Percentiles rank a stretch among this genome's conserved stretches.
Evolutionary conservation across 176 grass and related monocot species (phyloP).

Genomic region (Musa troglodytarum): DNA sequence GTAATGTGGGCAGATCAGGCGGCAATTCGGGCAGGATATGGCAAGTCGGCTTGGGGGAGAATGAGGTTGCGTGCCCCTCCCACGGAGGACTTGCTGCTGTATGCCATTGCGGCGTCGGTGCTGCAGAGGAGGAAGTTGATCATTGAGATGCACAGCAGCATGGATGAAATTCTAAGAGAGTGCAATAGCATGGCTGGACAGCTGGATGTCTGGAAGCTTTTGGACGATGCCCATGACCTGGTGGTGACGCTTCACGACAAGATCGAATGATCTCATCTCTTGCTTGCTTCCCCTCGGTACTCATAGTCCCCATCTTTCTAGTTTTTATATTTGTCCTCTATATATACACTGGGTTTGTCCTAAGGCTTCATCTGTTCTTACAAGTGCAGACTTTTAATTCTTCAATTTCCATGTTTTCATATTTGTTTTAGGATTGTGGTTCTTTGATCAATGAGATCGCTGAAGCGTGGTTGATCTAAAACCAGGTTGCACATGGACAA

Average conservation of each 20-base stretch:
- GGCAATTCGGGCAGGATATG: constrained; percentile 62
- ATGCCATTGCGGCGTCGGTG: constrained; percentile 87
- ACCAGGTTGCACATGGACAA: not conserved
- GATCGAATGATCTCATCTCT: constrained; percentile 21
- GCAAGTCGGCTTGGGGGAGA: constrained; percentile 65
- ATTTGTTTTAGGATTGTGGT: not conserved
- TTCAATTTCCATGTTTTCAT: not conserved
- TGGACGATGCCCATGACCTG: constrained; percentile 85
- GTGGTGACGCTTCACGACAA: constrained; percentile 88
- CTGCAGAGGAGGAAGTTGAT: constrained; percentile 87
- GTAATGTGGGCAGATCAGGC: constrained; percentile 98
- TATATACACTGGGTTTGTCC: not conserved
- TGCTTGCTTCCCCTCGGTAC: not conserved
- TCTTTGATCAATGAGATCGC: not conserved
- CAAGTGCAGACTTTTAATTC: not conserved
- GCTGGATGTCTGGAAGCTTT: constrained; percentile 86
- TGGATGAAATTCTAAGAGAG: constrained; percentile 89
- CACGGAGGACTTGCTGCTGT: constrained; percentile 76
- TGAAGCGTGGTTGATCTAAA: not conserved
- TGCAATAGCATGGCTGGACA: constrained; percentile 90
- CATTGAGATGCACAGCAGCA: constrained; percentile 88
- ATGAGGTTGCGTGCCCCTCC: constrained; percentile 75
- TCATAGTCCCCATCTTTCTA: not conserved
- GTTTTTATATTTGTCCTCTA: not conserved
- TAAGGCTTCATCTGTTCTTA: not conserved